A percentile compares a stretch with the other conserved stretches of the same genome.
These are phyloP conservation scores for Saccharomycopsis microspora DNA, from an alignment of 805 yeast genomes.

Conservation along the genomic window DNA sequence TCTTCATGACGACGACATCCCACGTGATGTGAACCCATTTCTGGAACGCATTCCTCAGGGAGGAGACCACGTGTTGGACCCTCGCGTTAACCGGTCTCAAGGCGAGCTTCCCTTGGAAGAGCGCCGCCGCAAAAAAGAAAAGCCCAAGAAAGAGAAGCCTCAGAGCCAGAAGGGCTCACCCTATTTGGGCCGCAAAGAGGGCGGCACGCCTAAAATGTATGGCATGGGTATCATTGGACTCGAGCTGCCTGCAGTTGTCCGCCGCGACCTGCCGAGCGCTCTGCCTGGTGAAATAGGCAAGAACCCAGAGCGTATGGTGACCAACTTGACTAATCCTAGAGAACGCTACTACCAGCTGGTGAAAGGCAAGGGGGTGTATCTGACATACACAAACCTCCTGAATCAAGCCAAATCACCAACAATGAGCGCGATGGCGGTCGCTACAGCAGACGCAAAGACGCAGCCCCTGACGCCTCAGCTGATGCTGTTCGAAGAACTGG, in stretches of 20 bases:
- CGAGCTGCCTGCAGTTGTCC: conserved; percentile 13
- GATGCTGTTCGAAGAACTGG: conserved; percentile 4
- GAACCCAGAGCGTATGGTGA: neutral
- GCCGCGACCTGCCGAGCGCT: conserved; percentile 5
- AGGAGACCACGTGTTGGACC: neutral
- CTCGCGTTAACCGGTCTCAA: conserved; percentile 4
- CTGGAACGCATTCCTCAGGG: neutral
- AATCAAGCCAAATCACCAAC: conserved; percentile 10
- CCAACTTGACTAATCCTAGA: conserved; percentile 1
- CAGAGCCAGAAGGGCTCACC: neutral
- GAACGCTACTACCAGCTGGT: conserved; percentile 6
- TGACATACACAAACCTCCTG: conserved; percentile 2
- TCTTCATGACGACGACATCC: conserved; percentile 1
- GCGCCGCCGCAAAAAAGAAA: too few species aligned
- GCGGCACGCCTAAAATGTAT: conserved; percentile 10
- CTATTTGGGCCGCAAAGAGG: neutral
- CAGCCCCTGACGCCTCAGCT: neutral
- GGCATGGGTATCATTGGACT: conserved; percentile 15
- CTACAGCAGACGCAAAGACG: too few species aligned
- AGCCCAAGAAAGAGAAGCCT: neutral
- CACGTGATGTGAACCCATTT: conserved; percentile 10
- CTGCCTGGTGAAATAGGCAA: neutral
- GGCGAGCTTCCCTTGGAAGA: neutral
- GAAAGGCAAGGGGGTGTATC: conserved; percentile 5
- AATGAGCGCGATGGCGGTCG: neutral